These are phyloP conservation scores for Dittrichia graveolens DNA, from an alignment of 129 eudicot species.

Conservation along the genomic window DNA sequence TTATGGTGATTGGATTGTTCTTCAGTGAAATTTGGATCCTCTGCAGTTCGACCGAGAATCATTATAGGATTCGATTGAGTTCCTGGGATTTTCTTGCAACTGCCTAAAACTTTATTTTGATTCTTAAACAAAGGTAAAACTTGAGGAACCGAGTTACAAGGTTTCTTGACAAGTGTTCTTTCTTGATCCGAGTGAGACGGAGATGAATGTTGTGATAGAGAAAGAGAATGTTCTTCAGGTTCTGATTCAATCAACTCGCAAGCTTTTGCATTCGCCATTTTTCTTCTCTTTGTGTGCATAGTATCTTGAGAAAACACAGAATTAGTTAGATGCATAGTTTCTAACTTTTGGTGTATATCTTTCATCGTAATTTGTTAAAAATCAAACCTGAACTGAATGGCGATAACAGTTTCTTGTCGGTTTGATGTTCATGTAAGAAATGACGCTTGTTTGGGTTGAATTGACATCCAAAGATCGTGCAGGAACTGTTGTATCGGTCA, in stretches of 20 bases:
- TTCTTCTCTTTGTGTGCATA: slow-evolving; percentile 56
- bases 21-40: slow-evolving; percentile 30
- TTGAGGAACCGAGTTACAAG: slow-evolving; percentile 40
- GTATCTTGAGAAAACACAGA: slow-evolving; percentile 35
- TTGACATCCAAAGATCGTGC: slow-evolving; percentile 46
- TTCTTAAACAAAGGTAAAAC: slow-evolving; percentile 49
- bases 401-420: slow-evolving; percentile 34
- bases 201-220: slow-evolving; percentile 78
- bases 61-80: slow-evolving; percentile 41
- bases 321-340: slow-evolving; percentile 2
- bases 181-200: slow-evolving; percentile 93
- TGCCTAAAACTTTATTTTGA: slow-evolving; percentile 37
- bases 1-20: slow-evolving; percentile 42
- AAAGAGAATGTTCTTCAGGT: slow-evolving; percentile 72
- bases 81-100: slow-evolving; percentile 29
- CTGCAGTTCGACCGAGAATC: slow-evolving; percentile 32
- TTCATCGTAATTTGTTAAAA: neutral
- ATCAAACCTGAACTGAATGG: slow-evolving; percentile 41
- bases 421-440: slow-evolving; percentile 26
- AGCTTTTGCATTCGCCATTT: slow-evolving; percentile 44
- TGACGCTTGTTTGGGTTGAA: slow-evolving; percentile 44
- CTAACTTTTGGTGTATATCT: neutral
- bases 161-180: slow-evolving; percentile 46
- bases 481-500: slow-evolving; percentile 41
- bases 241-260: slow-evolving; percentile 52